Conservation (phyloP, 805 yeast species). For the Metschnikowia amazonensis region DNA sequence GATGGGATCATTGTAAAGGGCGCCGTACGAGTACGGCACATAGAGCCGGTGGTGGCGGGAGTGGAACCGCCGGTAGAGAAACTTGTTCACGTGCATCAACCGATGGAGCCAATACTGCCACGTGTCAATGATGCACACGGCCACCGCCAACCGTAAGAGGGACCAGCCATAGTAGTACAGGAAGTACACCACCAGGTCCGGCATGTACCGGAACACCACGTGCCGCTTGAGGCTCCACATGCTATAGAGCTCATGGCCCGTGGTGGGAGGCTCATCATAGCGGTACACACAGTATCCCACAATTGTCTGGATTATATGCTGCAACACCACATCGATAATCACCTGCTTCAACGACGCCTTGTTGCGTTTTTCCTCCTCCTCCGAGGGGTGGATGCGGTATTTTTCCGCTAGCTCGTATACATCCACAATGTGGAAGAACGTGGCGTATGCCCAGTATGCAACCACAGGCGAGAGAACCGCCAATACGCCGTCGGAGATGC, state of each 20-base stretch:
- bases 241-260: conserved; percentile 46
- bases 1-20: conserved; percentile 87
- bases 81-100: conserved; percentile 77
- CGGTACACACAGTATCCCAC: conserved; percentile 56
- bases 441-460: conserved; percentile 79
- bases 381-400: conserved; percentile 89
- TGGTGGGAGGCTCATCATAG: conserved; percentile 53
- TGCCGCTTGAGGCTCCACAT: conserved; percentile 47
- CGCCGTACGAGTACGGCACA: conserved; percentile 97
- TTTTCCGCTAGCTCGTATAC: conserved; percentile 68
- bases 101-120: conserved; percentile 96
- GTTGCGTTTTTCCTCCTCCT: conserved; percentile 73
- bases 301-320: conserved; percentile 77
- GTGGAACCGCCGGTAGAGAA: conserved; percentile 76
- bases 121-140: conserved; percentile 77
- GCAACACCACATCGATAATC: conserved; percentile 73
- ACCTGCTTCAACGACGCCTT: conserved; percentile 70
- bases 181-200: conserved; percentile 46
- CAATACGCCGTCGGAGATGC: conserved; percentile 66
- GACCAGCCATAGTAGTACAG: conserved; percentile 66
- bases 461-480: conserved; percentile 73
- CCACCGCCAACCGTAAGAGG: conserved; percentile 49
- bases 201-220: conserved; percentile 38
- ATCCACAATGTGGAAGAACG: conserved; percentile 73
- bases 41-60: conserved; percentile 92